phyloP scores from a whole-genome alignment of 768 basidiomycete genomes.

The Amanita inopinata region DNA sequence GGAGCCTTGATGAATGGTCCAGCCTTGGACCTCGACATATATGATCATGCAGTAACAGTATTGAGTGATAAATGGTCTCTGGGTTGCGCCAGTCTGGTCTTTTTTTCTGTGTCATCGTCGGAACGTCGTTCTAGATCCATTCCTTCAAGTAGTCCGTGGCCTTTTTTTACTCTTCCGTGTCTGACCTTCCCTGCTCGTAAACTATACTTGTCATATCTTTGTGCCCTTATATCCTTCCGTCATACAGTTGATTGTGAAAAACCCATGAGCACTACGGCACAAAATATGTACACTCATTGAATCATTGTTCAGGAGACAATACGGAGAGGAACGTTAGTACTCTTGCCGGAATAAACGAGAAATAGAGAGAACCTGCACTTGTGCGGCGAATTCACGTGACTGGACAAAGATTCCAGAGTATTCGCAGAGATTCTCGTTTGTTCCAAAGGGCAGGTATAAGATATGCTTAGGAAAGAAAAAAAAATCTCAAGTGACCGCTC shows the following conservation, averaged over 20 bases:
- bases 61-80: neutral
- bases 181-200: neutral
- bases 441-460: slow-evolving; percentile 31
- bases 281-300: too few relatives aligned
- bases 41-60: slow-evolving; percentile 4
- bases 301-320: too few relatives aligned
- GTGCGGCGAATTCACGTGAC: too few relatives aligned
- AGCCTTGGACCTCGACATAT: slow-evolving; percentile 8
- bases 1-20: slow-evolving; percentile 58
- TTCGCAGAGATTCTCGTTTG: slow-evolving; percentile 33
- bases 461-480: slow-evolving; percentile 14
- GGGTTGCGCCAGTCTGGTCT: neutral
- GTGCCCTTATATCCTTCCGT: neutral
- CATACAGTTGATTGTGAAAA: neutral
- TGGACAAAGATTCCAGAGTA: slow-evolving; percentile 32
- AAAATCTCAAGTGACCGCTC: slow-evolving; percentile 13
- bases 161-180: neutral
- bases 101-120: neutral
- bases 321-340: too few relatives aligned
- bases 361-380: too few relatives aligned
- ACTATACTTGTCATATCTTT: slow-evolving; percentile 2
- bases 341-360: too few relatives aligned
- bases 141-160: neutral
- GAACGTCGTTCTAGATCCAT: neutral
- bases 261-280: too few relatives aligned